A percentile compares a stretch with the other conserved stretches of the same genome.
Evolutionary conservation across 805 yeast species (phyloP).

Genomic region (Metschnikowia bowlesiae): DNA sequence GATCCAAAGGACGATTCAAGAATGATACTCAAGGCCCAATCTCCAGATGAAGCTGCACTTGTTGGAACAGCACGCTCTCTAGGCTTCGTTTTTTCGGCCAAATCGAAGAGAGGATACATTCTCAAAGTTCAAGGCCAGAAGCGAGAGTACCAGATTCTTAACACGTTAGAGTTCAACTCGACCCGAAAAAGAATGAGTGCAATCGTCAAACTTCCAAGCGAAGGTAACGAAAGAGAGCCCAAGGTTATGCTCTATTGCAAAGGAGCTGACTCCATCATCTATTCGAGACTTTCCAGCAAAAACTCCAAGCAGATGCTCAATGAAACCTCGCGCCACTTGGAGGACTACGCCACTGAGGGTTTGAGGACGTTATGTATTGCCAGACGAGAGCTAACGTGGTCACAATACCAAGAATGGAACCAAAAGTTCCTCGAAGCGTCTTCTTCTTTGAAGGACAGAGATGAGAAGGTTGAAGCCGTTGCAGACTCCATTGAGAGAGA

Average conservation of each 20-base stretch:
- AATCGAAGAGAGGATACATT: slow-evolving; percentile 64
- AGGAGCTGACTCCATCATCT: slow-evolving; percentile 82
- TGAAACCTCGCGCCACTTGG: slow-evolving; percentile 68
- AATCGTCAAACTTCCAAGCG: slow-evolving; percentile 61
- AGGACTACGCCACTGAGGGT: slow-evolving; percentile 79
- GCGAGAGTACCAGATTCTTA: slow-evolving; percentile 67
- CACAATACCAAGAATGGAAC: slow-evolving; percentile 61
- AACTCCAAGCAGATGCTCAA: slow-evolving; percentile 48
- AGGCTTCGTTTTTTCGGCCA: slow-evolving; percentile 63
- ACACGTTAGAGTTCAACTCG: slow-evolving; percentile 73
- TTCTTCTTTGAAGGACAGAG: slow-evolving; percentile 59
- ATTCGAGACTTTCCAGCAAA: slow-evolving; percentile 52
- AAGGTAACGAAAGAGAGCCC: slow-evolving; percentile 23
- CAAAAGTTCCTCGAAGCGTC: slow-evolving; percentile 59
- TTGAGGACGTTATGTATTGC: slow-evolving; percentile 79
- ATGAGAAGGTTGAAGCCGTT: slow-evolving; percentile 66
- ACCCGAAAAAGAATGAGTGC: slow-evolving; percentile 88
- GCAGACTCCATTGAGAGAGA: slow-evolving; percentile 71
- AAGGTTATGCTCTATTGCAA: slow-evolving; percentile 69
- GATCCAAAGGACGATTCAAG: slow-evolving; percentile 57
- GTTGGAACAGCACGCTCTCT: slow-evolving; percentile 77
- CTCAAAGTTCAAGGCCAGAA: slow-evolving; percentile 65
- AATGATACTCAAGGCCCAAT: slow-evolving; percentile 64
- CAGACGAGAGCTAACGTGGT: slow-evolving; percentile 60
- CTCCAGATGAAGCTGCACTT: slow-evolving; percentile 85